These are phyloP conservation scores for Alnus glutinosa DNA, from an alignment of 306 rosid species.

Conservation along the genomic window DNA sequence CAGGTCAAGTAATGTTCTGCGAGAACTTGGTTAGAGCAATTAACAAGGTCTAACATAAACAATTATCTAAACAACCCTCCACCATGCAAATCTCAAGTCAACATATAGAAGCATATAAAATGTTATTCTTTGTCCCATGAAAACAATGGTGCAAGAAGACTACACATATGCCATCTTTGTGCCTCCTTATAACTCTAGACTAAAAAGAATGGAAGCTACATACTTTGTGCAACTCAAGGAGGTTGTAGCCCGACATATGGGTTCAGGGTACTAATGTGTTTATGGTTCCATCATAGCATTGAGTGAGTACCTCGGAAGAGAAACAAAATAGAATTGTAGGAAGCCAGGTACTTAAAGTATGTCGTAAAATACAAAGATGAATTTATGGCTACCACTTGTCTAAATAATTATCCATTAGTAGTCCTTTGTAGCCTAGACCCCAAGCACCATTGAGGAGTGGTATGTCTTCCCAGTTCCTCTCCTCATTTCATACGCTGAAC, in stretches of 20 bases:
- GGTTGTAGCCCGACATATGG: no score
- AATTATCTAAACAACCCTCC: neutral
- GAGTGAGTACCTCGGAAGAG: neutral
- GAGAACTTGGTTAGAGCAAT: neutral
- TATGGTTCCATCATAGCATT: neutral
- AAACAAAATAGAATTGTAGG: neutral
- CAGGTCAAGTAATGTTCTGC: neutral
- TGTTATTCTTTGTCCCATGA: neutral
- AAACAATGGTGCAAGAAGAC: neutral
- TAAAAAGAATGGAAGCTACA: no score
- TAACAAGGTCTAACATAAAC: neutral
- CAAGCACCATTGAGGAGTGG: neutral
- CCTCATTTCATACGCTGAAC: neutral
- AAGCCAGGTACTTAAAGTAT: neutral
- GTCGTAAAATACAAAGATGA: neutral
- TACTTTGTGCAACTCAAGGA: no score
- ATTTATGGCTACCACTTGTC: neutral
- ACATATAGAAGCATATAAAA: neutral
- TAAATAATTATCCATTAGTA: neutral
- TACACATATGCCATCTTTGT: neutral
- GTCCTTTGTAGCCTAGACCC: neutral
- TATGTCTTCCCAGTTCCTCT: neutral
- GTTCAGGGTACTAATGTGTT: neutral
- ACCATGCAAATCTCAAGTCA: neutral
- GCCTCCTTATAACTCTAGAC: no score